A percentile compares a stretch with the other conserved stretches of the same genome.
phyloP scores from a whole-genome alignment of 2,329 filamentous ascomycete genomes.

The Beauveria sp. region DNA sequence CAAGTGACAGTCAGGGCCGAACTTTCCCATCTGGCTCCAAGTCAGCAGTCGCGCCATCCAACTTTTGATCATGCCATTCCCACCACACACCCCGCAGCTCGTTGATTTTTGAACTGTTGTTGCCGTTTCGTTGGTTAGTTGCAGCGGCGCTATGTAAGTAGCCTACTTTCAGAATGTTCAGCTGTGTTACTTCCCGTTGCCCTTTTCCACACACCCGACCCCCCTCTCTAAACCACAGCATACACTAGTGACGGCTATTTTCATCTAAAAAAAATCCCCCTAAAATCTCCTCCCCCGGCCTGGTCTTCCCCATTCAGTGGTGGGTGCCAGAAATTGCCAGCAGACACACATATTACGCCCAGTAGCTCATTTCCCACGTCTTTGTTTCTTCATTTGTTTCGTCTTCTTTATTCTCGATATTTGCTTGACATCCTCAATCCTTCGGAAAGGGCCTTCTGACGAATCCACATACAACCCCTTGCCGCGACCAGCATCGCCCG shows the following conservation, averaged over 20 bases:
- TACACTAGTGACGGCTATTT: not conserved
- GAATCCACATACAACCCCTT: not conserved
- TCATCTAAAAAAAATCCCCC: not conserved
- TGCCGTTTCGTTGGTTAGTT: not conserved
- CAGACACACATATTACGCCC: not conserved
- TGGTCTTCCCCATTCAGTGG: not conserved
- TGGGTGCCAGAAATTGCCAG: conserved; percentile 3
- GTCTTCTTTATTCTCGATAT: not conserved
- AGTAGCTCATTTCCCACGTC: not conserved
- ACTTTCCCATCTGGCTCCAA: not conserved
- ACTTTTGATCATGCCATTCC: not conserved
- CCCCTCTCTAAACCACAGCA: not conserved
- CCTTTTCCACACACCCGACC: not conserved
- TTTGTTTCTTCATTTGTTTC: not conserved
- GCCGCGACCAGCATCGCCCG: not conserved
- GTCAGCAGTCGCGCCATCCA: not conserved
- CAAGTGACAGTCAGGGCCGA: not conserved
- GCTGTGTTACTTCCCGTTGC: not conserved
- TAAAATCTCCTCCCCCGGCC: conserved; percentile 1
- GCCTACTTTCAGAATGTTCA: not conserved
- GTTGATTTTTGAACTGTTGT: not conserved
- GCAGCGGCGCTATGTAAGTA: not conserved
- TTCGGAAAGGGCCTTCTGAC: not conserved
- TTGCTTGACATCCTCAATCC: not conserved
- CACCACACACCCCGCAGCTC: not conserved